A percentile compares a stretch with the other conserved stretches of the same genome.
Conservation (phyloP, 257 asterid genomes). For the Rehmannia glutinosa region DNA sequence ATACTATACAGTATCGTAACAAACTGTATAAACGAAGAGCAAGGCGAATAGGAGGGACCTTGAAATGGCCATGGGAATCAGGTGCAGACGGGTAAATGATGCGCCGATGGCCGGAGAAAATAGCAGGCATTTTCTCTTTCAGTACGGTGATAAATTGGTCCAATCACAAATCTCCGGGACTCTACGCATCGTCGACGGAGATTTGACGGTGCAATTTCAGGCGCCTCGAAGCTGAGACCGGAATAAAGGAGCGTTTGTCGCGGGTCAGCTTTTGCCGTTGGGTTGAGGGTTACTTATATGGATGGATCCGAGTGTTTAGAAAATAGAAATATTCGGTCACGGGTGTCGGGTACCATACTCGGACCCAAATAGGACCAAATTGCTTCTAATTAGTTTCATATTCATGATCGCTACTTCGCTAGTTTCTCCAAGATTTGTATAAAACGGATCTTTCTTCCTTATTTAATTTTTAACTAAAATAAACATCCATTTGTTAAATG, state of each 20-base stretch:
- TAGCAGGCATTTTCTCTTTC: constrained; percentile 32
- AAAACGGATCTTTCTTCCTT: no score
- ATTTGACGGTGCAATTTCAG: constrained; percentile 8
- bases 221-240: constrained; percentile 13
- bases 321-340: no score
- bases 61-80: constrained; percentile 54
- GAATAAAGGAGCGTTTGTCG: background rate
- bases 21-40: background rate
- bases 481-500: no score
- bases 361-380: no score
- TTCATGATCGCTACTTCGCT: no score
- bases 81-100: constrained; percentile 22
- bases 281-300: background rate
- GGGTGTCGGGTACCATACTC: background rate
- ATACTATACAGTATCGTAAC: background rate
- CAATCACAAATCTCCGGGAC: background rate
- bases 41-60: constrained; percentile 26
- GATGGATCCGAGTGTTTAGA: no score
- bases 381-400: no score
- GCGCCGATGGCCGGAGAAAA: constrained; percentile 14
- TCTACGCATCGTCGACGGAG: constrained; percentile 5
- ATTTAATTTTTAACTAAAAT: no score
- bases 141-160: no score
- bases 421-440: no score
- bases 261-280: background rate